Percentiles rank a stretch among this genome's conserved stretches.
Conservation (phyloP, 2,329 filamentous ascomycete species). For the Botrytis elliptica region DNA sequence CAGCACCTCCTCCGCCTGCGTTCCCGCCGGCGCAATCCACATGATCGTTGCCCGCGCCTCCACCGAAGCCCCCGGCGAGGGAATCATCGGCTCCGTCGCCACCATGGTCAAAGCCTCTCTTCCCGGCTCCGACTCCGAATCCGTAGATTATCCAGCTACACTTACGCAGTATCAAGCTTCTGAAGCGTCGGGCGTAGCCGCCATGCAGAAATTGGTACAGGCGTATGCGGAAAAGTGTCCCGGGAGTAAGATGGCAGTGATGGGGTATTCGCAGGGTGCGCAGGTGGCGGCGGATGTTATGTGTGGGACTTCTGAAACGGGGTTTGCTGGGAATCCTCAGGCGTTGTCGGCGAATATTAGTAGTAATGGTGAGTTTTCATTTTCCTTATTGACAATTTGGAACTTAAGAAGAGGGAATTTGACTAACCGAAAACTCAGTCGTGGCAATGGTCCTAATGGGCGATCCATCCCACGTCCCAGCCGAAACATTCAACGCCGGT, state of each 20-base stretch:
- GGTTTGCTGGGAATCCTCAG: neutral
- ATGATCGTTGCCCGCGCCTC: conserved; percentile 42
- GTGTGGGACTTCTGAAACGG: conserved; percentile 25
- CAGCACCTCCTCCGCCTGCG: neutral
- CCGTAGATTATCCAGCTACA: conserved; percentile 40
- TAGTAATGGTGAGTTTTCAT: neutral
- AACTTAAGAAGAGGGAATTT: neutral
- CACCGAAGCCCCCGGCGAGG: conserved; percentile 40
- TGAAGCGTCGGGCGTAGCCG: conserved; percentile 38
- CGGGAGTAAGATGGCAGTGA: conserved; percentile 35
- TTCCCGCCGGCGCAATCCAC: conserved; percentile 26
- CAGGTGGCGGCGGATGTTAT: conserved; percentile 38
- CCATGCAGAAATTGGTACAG: conserved; percentile 37
- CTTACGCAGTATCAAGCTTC: conserved; percentile 35
- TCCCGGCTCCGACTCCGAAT: conserved; percentile 39
- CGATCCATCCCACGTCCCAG: conserved; percentile 39
- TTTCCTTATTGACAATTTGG: neutral
- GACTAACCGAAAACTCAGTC: conserved; percentile 28
- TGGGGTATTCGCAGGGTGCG: conserved; percentile 33
- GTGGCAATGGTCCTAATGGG: conserved; percentile 42
- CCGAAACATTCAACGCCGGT: conserved; percentile 38
- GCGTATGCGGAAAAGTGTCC: conserved; percentile 38
- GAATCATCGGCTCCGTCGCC: conserved; percentile 39
- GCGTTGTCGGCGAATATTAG: conserved; percentile 22
- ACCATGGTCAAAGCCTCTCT: conserved; percentile 36